Evolutionary conservation across 495 filamentous ascomycete species (phyloP), one percentile per base, ranked within the genome.

Genomic region (Penicillium malachiteum): DNA sequence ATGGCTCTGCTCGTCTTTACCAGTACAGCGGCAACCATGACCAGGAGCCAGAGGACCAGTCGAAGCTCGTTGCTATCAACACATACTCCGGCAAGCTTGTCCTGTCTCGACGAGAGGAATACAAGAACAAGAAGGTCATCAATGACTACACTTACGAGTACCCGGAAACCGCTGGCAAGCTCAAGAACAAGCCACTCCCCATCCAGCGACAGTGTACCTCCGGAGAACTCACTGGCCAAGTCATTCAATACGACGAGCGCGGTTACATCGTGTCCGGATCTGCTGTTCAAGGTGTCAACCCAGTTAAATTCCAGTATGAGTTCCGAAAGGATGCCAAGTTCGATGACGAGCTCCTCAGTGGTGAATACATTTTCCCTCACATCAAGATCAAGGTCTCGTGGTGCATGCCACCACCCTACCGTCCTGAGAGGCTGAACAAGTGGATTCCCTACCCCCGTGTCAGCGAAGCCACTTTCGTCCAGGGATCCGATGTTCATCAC

Each of bases 311-410:
- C 34, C 11, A 49, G 3, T 49, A 35, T 14, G 13, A 16, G 5
- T 49, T 37, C 46, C 46, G 46, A 37, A 49, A 49, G 46, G 34
- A 49, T 7, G 46, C 46, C 32, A 49, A 49, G 46, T 49, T 49
- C 34, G 46, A 49, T 21, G 46, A 49, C 10, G 46, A 49, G 46
- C 46, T 49, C 14, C 46, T 49, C 10, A 35, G 16, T 10, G 46
- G 46, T 35, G 46, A 49, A 38, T 49, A 49, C 14, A 37, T 4
- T 2, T 49, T 49, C 46, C 46, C 46, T 49, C 46, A 49, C 31
- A 49, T 49, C 12, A 31, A 18, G 14, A 49, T 49, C 33, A 35
- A 49, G 12, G 46, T 49, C 14, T 18, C 46, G 1, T 49, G 46
- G 46, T 49, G 46, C n/a, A 49, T 49, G 46, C 46, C 46, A n/a